Conservation (phyloP, 2,329 filamentous ascomycete species). For the Aaosphaeria arxii region DNA sequence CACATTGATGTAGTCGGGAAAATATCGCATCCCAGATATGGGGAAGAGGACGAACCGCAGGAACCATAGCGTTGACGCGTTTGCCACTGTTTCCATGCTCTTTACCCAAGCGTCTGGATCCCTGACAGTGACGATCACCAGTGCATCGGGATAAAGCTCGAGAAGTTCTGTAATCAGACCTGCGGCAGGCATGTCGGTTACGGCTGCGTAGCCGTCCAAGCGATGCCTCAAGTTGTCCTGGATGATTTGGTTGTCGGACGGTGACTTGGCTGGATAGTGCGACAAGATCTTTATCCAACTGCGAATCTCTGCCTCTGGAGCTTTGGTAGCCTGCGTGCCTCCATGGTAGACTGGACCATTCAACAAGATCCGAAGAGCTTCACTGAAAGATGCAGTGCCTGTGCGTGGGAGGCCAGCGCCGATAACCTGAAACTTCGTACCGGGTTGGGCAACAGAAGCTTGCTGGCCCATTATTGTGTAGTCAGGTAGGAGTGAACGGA, state of each 20-base stretch:
- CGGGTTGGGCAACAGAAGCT: constrained; percentile 13
- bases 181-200: constrained; percentile 45
- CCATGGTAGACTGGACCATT: constrained; percentile 51
- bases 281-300: constrained; percentile 22
- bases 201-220: constrained; percentile 45
- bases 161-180: constrained; percentile 47
- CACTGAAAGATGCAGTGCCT: constrained; percentile 50
- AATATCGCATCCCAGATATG: constrained; percentile 16
- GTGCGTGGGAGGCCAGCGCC: constrained; percentile 47
- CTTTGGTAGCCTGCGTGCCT: constrained; percentile 40
- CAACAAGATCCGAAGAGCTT: constrained; percentile 48
- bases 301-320: constrained; percentile 9
- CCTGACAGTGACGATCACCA: constrained; percentile 39
- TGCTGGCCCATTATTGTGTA: constrained; percentile 13
- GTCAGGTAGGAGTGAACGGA: too few species aligned
- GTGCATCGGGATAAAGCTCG: constrained; percentile 49
- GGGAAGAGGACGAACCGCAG: constrained; percentile 16
- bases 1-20: constrained; percentile 11
- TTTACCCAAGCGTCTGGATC: constrained; percentile 20
- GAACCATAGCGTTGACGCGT: constrained; percentile 8
- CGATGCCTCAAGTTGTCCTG: not conserved
- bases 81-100: constrained; percentile 9
- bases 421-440: constrained; percentile 40
- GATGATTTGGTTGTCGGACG: constrained; percentile 3
- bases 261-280: constrained; percentile 8